Evolutionary conservation across 805 yeast genomes (phyloP).

Genomic region (Nakazawaea sp.): DNA sequence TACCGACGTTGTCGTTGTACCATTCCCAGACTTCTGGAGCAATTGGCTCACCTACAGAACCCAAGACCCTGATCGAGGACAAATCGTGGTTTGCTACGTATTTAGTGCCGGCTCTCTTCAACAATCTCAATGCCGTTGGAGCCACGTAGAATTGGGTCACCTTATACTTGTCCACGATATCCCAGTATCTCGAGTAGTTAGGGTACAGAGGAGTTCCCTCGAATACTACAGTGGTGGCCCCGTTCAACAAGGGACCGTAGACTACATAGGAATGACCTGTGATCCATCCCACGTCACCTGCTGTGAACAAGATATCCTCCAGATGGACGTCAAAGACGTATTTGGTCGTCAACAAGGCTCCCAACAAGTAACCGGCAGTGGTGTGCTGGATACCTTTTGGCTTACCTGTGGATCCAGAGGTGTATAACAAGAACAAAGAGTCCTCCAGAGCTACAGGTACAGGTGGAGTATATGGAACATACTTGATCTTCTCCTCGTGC

Average conservation of each 20-base stretch:
- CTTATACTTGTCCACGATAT: conserved; percentile 61
- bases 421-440: conserved; percentile 72
- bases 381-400: conserved; percentile 84
- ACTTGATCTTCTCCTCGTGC: conserved; percentile 63
- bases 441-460: conserved; percentile 75
- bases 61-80: conserved; percentile 59
- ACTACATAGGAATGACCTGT: conserved; percentile 83
- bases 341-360: conserved; percentile 67
- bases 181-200: conserved; percentile 73
- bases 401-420: conserved; percentile 84
- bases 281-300: conserved; percentile 91
- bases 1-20: conserved; percentile 70
- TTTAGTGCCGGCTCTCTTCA: conserved; percentile 67
- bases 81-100: conserved; percentile 57
- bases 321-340: conserved; percentile 72
- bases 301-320: conserved; percentile 72
- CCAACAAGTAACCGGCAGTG: conserved; percentile 73
- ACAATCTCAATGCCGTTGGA: conserved; percentile 73
- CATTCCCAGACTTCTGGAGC: conserved; percentile 86
- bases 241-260: conserved; percentile 72
- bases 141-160: conserved; percentile 81
- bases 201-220: conserved; percentile 90
- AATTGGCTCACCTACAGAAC: conserved; percentile 84
- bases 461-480: conserved; percentile 66
- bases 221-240: conserved; percentile 74